phyloP scores from a whole-genome alignment of 805 yeast species.

The Sugiyamaella chiloensis region DNA sequence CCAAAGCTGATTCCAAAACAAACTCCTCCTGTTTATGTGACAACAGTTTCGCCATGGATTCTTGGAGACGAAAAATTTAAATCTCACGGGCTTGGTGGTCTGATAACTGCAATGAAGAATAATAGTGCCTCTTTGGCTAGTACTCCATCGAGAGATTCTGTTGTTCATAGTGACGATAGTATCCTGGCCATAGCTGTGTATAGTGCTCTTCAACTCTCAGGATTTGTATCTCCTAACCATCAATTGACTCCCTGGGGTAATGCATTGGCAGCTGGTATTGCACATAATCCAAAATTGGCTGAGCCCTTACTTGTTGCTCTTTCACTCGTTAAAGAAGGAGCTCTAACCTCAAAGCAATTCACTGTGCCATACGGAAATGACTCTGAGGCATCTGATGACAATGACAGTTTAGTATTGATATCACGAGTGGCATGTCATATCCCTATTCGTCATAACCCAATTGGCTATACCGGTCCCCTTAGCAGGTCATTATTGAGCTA shows the following conservation, averaged over 20 bases:
- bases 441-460: constrained; percentile 48
- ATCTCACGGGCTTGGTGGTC: constrained; percentile 2
- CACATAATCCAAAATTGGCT: constrained; percentile 9
- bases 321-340: constrained; percentile 25
- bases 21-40: constrained; percentile 19
- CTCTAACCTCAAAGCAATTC: constrained; percentile 31
- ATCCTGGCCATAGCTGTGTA: constrained; percentile 53
- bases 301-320: constrained; percentile 27
- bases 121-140: constrained; percentile 33
- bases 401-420: constrained; percentile 38
- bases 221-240: constrained; percentile 40
- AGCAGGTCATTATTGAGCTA: constrained; percentile 64
- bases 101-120: constrained; percentile 29
- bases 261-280: constrained; percentile 37
- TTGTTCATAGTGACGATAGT: constrained; percentile 47
- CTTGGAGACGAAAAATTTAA: neutral
- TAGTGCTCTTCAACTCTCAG: constrained; percentile 53
- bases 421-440: constrained; percentile 50
- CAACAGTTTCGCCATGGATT: constrained; percentile 16
- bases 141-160: neutral
- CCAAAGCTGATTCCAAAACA: constrained; percentile 36
- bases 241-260: constrained; percentile 52
- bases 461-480: constrained; percentile 64
- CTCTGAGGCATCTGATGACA: constrained; percentile 29
- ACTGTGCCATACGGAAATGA: constrained; percentile 41